These are phyloP conservation scores for Cladobotryum mycophilum DNA, from an alignment of 2,329 filamentous ascomycete genomes.

Conservation along the genomic window DNA sequence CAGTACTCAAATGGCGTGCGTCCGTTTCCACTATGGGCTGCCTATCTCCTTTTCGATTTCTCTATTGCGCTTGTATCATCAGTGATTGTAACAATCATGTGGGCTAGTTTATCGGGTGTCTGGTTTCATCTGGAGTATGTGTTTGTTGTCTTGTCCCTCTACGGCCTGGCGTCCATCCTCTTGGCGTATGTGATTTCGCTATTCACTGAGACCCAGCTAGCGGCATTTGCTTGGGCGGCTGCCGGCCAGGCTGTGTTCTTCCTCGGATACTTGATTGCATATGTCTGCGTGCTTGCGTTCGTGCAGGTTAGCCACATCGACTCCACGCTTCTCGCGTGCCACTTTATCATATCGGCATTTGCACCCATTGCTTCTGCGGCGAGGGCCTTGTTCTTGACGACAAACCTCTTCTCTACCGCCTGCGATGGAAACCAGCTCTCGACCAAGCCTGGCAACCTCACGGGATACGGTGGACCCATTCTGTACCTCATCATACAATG, in stretches of 20 bases:
- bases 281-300: conserved; percentile 68
- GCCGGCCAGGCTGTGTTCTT: conserved; percentile 69
- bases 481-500: conserved; percentile 74
- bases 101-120: conserved; percentile 54
- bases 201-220: conserved; percentile 70
- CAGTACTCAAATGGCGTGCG: conserved; percentile 90
- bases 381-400: conserved; percentile 65
- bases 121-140: conserved; percentile 80
- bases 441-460: conserved; percentile 62
- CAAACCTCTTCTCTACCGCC: conserved; percentile 79
- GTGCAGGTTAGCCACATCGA: conserved; percentile 65
- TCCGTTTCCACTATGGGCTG: conserved; percentile 74
- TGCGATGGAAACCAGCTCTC: conserved; percentile 62
- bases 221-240: conserved; percentile 76
- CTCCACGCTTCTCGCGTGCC: conserved; percentile 57
- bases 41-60: conserved; percentile 78
- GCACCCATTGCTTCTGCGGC: conserved; percentile 73
- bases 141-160: conserved; percentile 74
- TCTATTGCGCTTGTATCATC: conserved; percentile 60
- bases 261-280: conserved; percentile 64
- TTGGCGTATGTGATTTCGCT: conserved; percentile 77
- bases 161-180: conserved; percentile 70
- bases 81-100: conserved; percentile 62
- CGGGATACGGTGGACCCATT: conserved; percentile 76
- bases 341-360: conserved; percentile 68